A percentile compares a stretch with the other conserved stretches of the same genome.
Conservation (phyloP, 352 stramenopile genomes). For the Globisporangium cederbergense region DNA sequence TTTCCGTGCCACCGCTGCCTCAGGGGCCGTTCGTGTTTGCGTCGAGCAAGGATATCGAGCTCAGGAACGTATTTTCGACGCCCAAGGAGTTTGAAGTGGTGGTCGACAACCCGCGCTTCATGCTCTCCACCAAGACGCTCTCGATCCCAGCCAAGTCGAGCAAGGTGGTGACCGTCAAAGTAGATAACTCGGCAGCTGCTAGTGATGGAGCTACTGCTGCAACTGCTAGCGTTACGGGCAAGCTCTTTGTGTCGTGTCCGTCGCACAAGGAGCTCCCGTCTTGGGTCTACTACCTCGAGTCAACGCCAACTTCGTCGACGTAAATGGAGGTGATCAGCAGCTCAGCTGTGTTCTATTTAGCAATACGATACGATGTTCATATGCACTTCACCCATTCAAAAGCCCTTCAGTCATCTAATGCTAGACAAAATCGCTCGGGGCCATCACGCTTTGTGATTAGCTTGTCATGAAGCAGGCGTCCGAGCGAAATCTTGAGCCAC, state of each 20-base stretch:
- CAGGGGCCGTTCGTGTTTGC: constrained; percentile 80
- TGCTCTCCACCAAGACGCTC: constrained; percentile 43
- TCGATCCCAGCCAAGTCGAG: constrained; percentile 69
- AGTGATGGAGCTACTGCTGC: neutral
- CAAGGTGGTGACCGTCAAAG: constrained; percentile 56
- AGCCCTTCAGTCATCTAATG: neutral
- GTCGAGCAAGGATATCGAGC: constrained; percentile 72
- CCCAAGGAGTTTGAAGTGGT: constrained; percentile 73
- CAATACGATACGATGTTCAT: neutral
- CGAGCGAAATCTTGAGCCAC: constrained; percentile 48
- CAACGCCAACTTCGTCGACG: constrained; percentile 9
- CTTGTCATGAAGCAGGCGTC: constrained; percentile 25
- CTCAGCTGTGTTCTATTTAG: constrained; percentile 6
- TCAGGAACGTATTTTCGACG: constrained; percentile 89
- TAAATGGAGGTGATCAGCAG: neutral
- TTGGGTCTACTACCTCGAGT: constrained; percentile 88
- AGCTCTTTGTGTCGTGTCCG: constrained; percentile 80
- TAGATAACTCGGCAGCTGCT: constrained; percentile 28
- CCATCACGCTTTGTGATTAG: constrained; percentile 29
- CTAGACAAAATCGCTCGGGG: constrained; percentile 35
- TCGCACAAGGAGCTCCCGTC: constrained; percentile 64
- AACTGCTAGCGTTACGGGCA: constrained; percentile 39
- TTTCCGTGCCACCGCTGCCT: constrained; percentile 70
- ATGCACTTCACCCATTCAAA: neutral
- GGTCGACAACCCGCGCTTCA: constrained; percentile 77